Evolutionary conservation across 192 early-diverging fungal species (phyloP).

Genomic region (Backusella macrospora): DNA sequence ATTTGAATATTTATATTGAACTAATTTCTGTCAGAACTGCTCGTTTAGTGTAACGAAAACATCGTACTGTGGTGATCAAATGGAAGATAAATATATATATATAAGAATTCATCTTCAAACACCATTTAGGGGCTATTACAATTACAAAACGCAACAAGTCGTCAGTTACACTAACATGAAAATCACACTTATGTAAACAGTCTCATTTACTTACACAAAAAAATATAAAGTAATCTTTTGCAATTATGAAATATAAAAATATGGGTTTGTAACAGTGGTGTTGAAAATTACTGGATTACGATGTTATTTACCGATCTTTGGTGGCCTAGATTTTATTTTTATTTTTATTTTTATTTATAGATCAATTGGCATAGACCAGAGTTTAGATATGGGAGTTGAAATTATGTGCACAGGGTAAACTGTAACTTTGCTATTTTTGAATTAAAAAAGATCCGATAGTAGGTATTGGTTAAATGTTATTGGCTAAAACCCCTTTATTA

Average conservation of each 20-base stretch:
- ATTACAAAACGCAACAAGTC: slow-evolving; percentile 7
- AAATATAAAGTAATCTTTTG: background rate
- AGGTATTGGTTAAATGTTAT: background rate
- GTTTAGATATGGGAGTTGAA: too few relatives aligned
- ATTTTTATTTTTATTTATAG: background rate
- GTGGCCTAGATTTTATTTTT: background rate
- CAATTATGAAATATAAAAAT: background rate
- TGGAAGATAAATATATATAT: too few relatives aligned
- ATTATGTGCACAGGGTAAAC: background rate
- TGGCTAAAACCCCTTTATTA: background rate
- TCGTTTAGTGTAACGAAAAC: too few relatives aligned
- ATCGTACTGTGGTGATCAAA: too few relatives aligned
- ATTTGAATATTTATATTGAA: background rate
- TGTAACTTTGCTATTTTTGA: background rate
- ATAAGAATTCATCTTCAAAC: background rate
- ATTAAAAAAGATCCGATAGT: background rate
- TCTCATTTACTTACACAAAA: background rate
- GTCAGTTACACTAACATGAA: background rate
- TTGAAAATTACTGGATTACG: background rate
- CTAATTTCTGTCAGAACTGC: background rate
- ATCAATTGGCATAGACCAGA: background rate
- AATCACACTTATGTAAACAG: background rate
- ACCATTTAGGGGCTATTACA: background rate
- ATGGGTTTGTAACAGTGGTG: background rate
- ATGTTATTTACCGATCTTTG: background rate